Conservation (phyloP, 2,329 filamentous ascomycete genomes). For the Dothidotthia symphoricarpi region DNA sequence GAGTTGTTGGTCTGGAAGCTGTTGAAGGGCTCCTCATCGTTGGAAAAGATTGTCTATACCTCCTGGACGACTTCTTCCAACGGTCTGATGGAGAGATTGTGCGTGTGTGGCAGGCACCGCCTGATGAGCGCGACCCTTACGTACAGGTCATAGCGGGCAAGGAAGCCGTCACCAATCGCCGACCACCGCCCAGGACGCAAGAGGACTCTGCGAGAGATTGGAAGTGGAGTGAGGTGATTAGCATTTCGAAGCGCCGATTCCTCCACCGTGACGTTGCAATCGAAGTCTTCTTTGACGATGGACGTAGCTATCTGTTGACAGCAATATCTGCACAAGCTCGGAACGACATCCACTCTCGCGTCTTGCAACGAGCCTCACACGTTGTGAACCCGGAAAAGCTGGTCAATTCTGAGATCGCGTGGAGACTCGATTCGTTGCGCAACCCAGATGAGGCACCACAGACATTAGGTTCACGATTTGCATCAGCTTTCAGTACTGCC, state of each 20-base stretch:
- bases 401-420: slow-evolving; percentile 80
- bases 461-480: slow-evolving; percentile 81
- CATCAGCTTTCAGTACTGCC: slow-evolving; percentile 83
- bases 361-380: slow-evolving; percentile 77
- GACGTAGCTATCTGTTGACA: slow-evolving; percentile 89
- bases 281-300: slow-evolving; percentile 97
- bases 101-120: slow-evolving; percentile 89
- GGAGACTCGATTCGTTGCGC: slow-evolving; percentile 84
- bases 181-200: slow-evolving; percentile 32
- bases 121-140: slow-evolving; percentile 91
- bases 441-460: slow-evolving; percentile 63
- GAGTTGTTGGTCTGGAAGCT: slow-evolving; percentile 89
- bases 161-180: slow-evolving; percentile 57
- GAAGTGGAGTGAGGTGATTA: slow-evolving; percentile 93
- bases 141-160: slow-evolving; percentile 87
- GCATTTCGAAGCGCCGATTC: slow-evolving; percentile 92
- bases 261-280: slow-evolving; percentile 92
- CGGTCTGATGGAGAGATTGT: slow-evolving; percentile 94
- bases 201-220: slow-evolving; percentile 81
- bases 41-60: slow-evolving; percentile 86
- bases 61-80: slow-evolving; percentile 96
- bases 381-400: slow-evolving; percentile 67
- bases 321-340: slow-evolving; percentile 70
- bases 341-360: slow-evolving; percentile 76
- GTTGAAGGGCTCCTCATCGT: slow-evolving; percentile 91